These are phyloP conservation scores for Cercospora sesami DNA, from an alignment of 2,329 filamentous ascomycete species.

Conservation along the genomic window DNA sequence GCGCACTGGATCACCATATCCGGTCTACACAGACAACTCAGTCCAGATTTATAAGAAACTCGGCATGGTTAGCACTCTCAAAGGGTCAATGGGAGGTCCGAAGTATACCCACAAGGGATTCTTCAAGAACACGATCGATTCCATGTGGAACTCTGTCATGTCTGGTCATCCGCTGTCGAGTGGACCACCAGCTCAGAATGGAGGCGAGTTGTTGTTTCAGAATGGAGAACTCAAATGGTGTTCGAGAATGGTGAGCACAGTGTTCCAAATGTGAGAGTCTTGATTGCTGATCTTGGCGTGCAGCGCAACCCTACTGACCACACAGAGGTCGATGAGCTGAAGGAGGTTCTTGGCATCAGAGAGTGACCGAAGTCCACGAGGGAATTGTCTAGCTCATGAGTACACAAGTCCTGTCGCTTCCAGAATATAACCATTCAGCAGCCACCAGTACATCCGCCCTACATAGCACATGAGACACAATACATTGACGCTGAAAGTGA, in stretches of 20 bases:
- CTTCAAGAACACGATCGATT: constrained; percentile 26
- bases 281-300: constrained; percentile 25
- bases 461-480: too few species aligned
- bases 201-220: constrained; percentile 43
- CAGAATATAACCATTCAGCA: too few species aligned
- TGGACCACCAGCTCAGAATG: constrained; percentile 35
- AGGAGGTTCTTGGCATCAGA: constrained; percentile 36
- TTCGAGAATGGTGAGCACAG: constrained; percentile 9
- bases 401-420: too few species aligned
- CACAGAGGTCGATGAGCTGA: constrained; percentile 37
- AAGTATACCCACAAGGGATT: constrained; percentile 25
- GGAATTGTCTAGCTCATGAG: too few species aligned
- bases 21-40: constrained; percentile 38
- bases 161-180: constrained; percentile 27
- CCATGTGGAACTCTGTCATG: constrained; percentile 30
- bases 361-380: too few species aligned
- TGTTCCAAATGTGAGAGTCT: not conserved
- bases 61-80: constrained; percentile 35
- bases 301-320: constrained; percentile 42
- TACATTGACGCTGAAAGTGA: too few species aligned
- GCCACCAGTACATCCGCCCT: too few species aligned
- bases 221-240: constrained; percentile 38
- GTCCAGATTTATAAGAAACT: constrained; percentile 37
- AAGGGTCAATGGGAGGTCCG: constrained; percentile 11
- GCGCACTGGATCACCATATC: constrained; percentile 36